phyloP scores from a whole-genome alignment of 2,329 filamentous ascomycete genomes.

The Myriosclerotinia curreyana region DNA sequence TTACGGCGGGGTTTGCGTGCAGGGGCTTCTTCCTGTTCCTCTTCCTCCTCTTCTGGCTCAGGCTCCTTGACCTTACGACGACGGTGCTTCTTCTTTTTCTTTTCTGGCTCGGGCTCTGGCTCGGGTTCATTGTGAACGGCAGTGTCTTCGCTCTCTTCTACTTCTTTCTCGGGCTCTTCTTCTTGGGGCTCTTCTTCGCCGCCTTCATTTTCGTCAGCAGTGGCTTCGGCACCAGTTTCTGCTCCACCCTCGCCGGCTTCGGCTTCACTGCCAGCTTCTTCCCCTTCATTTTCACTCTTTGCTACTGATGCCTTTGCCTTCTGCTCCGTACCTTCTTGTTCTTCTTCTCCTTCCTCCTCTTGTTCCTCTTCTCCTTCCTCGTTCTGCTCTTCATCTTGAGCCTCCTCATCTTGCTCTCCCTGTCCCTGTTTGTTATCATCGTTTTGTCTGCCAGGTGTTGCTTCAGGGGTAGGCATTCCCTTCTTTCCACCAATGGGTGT shows the following conservation, averaged over 20 bases:
- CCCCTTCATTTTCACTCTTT: slow-evolving; percentile 3
- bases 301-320: slow-evolving; percentile 14
- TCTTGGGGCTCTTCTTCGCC: slow-evolving; percentile 17
- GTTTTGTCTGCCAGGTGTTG: slow-evolving; percentile 6
- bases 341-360: slow-evolving; percentile 13
- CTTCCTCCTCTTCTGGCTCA: slow-evolving; percentile 18
- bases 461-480: slow-evolving; percentile 7
- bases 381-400: slow-evolving; percentile 19
- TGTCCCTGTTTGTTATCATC: slow-evolving; percentile 9
- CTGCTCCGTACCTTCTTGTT: slow-evolving; percentile 17
- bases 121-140: slow-evolving; percentile 13
- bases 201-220: slow-evolving; percentile 19
- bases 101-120: slow-evolving; percentile 11
- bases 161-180: slow-evolving; percentile 8
- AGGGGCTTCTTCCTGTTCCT: slow-evolving; percentile 13
- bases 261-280: not conserved
- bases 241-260: not conserved
- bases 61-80: slow-evolving; percentile 20
- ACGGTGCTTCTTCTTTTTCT: slow-evolving; percentile 16
- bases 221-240: slow-evolving; percentile 17
- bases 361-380: slow-evolving; percentile 18
- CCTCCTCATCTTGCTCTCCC: slow-evolving; percentile 15
- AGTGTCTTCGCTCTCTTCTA: slow-evolving; percentile 19
- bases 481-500: slow-evolving; percentile 21
- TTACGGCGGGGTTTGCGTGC: slow-evolving; percentile 19